Evolutionary conservation across 1,284 basidiomycete genomes (phyloP).

Genomic region (Amylostereum areolatum): DNA sequence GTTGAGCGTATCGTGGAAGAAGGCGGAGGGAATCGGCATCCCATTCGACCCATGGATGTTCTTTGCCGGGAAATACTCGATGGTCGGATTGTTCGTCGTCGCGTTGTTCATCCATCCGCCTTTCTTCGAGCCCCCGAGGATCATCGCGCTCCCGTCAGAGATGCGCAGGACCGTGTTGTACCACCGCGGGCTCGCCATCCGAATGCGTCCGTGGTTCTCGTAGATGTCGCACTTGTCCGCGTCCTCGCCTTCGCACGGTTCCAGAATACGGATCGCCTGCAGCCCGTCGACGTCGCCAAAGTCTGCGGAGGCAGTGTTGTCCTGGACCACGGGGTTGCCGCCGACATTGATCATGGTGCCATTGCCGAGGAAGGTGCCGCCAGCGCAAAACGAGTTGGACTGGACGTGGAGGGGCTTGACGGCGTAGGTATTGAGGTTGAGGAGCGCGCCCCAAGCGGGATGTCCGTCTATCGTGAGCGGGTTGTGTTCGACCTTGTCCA

Average conservation of each 20-base stretch:
- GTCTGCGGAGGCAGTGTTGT: conserved; percentile 57
- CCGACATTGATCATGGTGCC: conserved; percentile 75
- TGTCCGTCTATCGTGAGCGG: conserved; percentile 65
- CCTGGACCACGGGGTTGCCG: conserved; percentile 67
- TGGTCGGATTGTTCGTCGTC: conserved; percentile 74
- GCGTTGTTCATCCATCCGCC: conserved; percentile 80
- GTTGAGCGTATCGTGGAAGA: conserved; percentile 68
- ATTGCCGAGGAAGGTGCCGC: conserved; percentile 70
- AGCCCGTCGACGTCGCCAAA: conserved; percentile 73
- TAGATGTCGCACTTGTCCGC: conserved; percentile 50
- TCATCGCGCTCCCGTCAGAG: conserved; percentile 73
- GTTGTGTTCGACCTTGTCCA: conserved; percentile 86
- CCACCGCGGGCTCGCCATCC: conserved; percentile 73
- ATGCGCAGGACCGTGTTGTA: conserved; percentile 69
- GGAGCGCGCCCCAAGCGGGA: conserved; percentile 75
- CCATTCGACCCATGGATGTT: conserved; percentile 60
- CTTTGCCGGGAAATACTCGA: conserved; percentile 80
- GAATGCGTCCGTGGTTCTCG: conserved; percentile 58
- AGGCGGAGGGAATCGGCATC: conserved; percentile 53
- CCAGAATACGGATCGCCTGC: conserved; percentile 68
- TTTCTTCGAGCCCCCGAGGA: conserved; percentile 73
- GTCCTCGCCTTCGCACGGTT: conserved; percentile 54
- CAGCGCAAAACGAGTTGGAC: conserved; percentile 88
- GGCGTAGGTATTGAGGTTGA: conserved; percentile 58
- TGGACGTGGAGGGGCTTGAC: conserved; percentile 59